Conservation (phyloP, 352 stramenopile genomes). For the Blastocystis sp. region DNA sequence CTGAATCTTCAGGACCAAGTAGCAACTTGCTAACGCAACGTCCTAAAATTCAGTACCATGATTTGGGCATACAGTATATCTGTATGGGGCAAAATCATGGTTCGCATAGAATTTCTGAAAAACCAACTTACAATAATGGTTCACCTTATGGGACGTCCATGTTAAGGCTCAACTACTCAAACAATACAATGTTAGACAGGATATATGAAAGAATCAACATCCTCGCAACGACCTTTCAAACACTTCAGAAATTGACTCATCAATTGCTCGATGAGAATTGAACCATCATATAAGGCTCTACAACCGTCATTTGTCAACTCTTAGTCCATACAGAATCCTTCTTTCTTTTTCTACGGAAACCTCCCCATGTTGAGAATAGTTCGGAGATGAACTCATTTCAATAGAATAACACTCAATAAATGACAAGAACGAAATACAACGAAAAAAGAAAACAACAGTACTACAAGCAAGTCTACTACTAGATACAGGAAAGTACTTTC, state of each 20-base stretch:
- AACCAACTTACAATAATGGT: neutral
- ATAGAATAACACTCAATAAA: neutral
- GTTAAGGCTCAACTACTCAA: neutral
- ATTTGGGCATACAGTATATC: neutral
- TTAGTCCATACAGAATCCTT: constrained; percentile 5
- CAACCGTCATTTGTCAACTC: neutral
- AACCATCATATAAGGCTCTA: constrained; percentile 37
- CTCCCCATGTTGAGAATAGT: neutral
- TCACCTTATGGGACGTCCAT: neutral
- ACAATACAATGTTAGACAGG: neutral
- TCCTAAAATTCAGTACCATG: constrained; percentile 8
- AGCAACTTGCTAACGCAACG: constrained; percentile 1
- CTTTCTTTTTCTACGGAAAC: neutral
- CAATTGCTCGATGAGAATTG: constrained; percentile 7
- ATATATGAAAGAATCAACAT: constrained; percentile 22
- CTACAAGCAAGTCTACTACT: constrained; percentile 53
- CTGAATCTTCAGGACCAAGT: constrained; percentile 35
- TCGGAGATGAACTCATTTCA: neutral
- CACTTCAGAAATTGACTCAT: neutral
- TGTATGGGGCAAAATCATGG: neutral
- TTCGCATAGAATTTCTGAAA: constrained; percentile 27
- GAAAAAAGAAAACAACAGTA: neutral
- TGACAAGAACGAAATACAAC: constrained; percentile 12
- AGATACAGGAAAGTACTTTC: neutral
- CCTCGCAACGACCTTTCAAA: neutral